Base-by-base conservation (phyloP, 768 basidiomycete genomes). In the Calocybe indica region DNA sequence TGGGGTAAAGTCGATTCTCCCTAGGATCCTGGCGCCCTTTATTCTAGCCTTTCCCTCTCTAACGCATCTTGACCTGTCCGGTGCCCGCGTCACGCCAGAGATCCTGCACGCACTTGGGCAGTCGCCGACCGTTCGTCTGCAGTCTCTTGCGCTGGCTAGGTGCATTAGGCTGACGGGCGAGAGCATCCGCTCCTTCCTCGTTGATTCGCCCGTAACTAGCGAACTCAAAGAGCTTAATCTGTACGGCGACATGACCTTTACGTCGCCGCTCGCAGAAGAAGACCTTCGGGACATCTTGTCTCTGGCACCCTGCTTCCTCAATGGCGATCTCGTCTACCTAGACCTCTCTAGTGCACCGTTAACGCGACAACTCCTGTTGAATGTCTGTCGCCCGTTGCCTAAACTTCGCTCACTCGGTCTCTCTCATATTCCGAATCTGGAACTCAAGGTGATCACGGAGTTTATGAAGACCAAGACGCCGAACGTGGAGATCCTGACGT, bases 41-140 rank as follows among this genome's bases (percentile, higher is more conserved):
- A 75, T 93, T 40, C 68, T 86, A 35, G 82, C 90, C 1, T 92
- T 91, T 68, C 90, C 92, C 0, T 79, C 79, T 37, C 81, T 97
- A 14, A 92, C 91, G 11, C 88, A 92, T 59, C 82, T 96, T 57
- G 92, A 96, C 62, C 77, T 96, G 28, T 94, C 92, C 2, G 86
- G 87, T 46, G 97, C 92, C n/a, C 85, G 88, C 5, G 76, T 79
- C 33, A 80, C 79, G 1, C 79, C 88, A 3, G 83, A 91, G 31
- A 78, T 96, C 7, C 80, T 98, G 7, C 65, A 72, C 29, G 66
- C 76, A 0, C 73, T 97, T 10, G 80, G 80, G 1, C 65, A 74
- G 28, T 86, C 87, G 3, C 54, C 69, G 5, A 83, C 83, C 29
- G 66, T 91, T 51, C 80, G 76, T 28, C 74, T 99, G 36, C 75